Conservation (phyloP, 129 eudicot genomes). For the sunflower (Helianthus annuus) region DNA sequence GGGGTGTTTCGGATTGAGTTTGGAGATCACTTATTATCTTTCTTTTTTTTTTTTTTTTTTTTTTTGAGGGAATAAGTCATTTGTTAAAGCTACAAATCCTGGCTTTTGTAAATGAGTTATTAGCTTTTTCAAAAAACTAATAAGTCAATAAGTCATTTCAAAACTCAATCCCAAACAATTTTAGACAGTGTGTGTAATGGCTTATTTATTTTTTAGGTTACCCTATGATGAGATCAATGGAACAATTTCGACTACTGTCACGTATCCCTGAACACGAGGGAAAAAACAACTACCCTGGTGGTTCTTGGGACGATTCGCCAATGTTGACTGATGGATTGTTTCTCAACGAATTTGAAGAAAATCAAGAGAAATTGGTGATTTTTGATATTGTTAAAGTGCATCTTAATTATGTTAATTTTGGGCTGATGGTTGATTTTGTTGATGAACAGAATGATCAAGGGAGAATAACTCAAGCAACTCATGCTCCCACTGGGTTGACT, state of each 20-base stretch:
- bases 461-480: constrained; percentile 27
- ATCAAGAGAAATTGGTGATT: constrained; percentile 45
- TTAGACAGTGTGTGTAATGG: background rate
- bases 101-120: too few species aligned
- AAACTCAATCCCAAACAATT: too few species aligned
- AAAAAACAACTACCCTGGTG: constrained; percentile 37
- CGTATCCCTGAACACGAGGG: constrained; percentile 45
- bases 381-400: background rate
- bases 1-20: too few species aligned
- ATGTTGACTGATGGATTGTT: constrained; percentile 59
- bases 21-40: too few species aligned
- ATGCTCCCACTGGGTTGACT: constrained; percentile 45
- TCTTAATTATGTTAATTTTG: background rate
- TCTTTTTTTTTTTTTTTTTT: too few species aligned
- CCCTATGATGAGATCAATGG: constrained; percentile 49
- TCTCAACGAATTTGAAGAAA: constrained; percentile 46
- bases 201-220: constrained; percentile 39
- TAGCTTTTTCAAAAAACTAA: too few species aligned
- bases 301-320: constrained; percentile 70
- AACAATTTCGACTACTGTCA: constrained; percentile 41
- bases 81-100: too few species aligned
- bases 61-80: too few species aligned
- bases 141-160: too few species aligned
- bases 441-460: constrained; percentile 46
- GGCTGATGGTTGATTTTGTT: constrained; percentile 11